Base-by-base conservation (phyloP, 768 basidiomycete species). In the Pholiota molesta region DNA sequence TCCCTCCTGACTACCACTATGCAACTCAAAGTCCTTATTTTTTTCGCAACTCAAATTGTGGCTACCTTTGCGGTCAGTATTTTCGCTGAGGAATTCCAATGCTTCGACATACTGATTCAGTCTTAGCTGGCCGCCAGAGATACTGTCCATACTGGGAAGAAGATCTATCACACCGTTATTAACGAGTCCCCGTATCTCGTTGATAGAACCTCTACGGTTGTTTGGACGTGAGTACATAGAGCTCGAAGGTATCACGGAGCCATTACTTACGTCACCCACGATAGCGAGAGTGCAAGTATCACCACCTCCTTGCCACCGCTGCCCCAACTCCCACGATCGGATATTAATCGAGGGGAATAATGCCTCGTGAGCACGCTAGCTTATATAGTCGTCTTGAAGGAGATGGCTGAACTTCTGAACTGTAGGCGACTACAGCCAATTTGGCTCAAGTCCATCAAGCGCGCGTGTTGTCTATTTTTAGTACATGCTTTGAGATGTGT, bases 201-300 rank as follows among this genome's bases (percentile, higher is more conserved):
- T 16, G 67, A 71, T 19, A 57, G 39, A n/a, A 75, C 75, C 2
- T 66, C 66, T 19, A 70, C 70, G 19, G 28, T 71, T n/a, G 60
- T 64, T 23, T 77, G 75, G 75, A 77, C 74, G 74, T 75, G 61
- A 66, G 75, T n/a, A n/a, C n/a, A n/a, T 69, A 28, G 4, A 35
- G 14, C 29, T 17, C 7, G 33, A 17, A 19, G 4, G 33, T 44
- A 33, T 11, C 33, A 45, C 51, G 5, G 1, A 33, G 40, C 11
- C n/a, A 29, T 21, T 40, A 35, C 52, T 40, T n/a, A 17, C 28
- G 37, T 51, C 8, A 16, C 39, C 11, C 21, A 33, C 33, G 26
- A 26, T 31, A 65, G 64, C 10, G 57, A 62, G 56, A 52, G 61
- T 21, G 35, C 61, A 21, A 60, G 53, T 29, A 65, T 62, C 31